Conservation (phyloP, 805 yeast genomes). For the Kodamaea kaohsiungensis region DNA sequence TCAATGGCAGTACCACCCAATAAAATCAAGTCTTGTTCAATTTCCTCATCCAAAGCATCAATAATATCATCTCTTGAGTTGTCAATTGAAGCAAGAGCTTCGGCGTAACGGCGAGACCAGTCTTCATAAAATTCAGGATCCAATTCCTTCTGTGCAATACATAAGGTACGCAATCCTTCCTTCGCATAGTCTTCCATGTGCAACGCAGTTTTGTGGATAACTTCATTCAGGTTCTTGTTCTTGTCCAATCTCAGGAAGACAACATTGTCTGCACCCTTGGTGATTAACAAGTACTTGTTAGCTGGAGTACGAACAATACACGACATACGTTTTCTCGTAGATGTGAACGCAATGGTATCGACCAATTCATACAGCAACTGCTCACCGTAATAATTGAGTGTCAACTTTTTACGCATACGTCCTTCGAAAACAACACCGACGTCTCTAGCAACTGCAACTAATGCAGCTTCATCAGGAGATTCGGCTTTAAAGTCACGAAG, state of each 20-base stretch:
- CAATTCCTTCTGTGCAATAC: constrained; percentile 61
- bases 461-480: constrained; percentile 82
- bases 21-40: constrained; percentile 64
- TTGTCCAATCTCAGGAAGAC: constrained; percentile 48
- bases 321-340: constrained; percentile 80
- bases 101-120: constrained; percentile 59
- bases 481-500: constrained; percentile 66
- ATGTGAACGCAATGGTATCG: constrained; percentile 62
- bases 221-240: constrained; percentile 43
- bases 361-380: constrained; percentile 49
- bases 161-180: constrained; percentile 77
- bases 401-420: constrained; percentile 49
- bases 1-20: constrained; percentile 88
- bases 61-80: constrained; percentile 58
- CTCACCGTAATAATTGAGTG: constrained; percentile 47
- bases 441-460: constrained; percentile 76
- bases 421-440: constrained; percentile 65
- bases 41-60: constrained; percentile 54
- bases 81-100: constrained; percentile 57
- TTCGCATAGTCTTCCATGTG: constrained; percentile 70
- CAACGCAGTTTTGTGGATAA: constrained; percentile 57
- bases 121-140: constrained; percentile 43
- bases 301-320: constrained; percentile 53
- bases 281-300: constrained; percentile 45
- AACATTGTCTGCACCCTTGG: constrained; percentile 79